Evolutionary conservation across 2,329 filamentous ascomycete species (phyloP).

Genomic region (Cordyceps farinosa): DNA sequence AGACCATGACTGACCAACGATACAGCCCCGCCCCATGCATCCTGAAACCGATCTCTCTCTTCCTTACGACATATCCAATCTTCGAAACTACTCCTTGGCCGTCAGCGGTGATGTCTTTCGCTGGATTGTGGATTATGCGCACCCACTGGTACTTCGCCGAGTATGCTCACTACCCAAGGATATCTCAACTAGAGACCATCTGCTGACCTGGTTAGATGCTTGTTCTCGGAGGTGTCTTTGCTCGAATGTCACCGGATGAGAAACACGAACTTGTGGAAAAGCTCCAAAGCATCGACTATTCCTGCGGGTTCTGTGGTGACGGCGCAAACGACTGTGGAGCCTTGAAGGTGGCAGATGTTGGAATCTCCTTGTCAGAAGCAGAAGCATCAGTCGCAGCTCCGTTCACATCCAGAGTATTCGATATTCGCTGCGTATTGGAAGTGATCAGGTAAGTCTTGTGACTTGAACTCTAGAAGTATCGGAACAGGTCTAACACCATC

Average conservation of each 20-base stretch:
- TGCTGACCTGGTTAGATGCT: constrained; percentile 62
- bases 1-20: not conserved
- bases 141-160: constrained; percentile 70
- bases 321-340: constrained; percentile 97
- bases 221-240: constrained; percentile 86
- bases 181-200: not conserved
- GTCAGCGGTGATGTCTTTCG: constrained; percentile 92
- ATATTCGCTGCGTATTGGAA: constrained; percentile 91
- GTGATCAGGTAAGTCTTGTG: constrained; percentile 66
- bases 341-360: constrained; percentile 93
- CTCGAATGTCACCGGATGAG: constrained; percentile 97
- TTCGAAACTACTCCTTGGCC: constrained; percentile 83
- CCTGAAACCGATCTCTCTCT: constrained; percentile 74
- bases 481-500: constrained; percentile 23
- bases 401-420: constrained; percentile 92
- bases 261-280: constrained; percentile 98
- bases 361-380: constrained; percentile 93
- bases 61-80: constrained; percentile 77
- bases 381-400: constrained; percentile 98
- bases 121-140: constrained; percentile 91
- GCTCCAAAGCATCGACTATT: constrained; percentile 92
- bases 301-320: constrained; percentile 92
- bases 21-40: constrained; percentile 66
- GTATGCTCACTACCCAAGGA: constrained; percentile 38
- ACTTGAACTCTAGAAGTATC: not conserved